Evolutionary conservation across 1,284 basidiomycete species (phyloP), one percentile per base, ranked within the genome.

Genomic region (Anthracocystis walkeri): DNA sequence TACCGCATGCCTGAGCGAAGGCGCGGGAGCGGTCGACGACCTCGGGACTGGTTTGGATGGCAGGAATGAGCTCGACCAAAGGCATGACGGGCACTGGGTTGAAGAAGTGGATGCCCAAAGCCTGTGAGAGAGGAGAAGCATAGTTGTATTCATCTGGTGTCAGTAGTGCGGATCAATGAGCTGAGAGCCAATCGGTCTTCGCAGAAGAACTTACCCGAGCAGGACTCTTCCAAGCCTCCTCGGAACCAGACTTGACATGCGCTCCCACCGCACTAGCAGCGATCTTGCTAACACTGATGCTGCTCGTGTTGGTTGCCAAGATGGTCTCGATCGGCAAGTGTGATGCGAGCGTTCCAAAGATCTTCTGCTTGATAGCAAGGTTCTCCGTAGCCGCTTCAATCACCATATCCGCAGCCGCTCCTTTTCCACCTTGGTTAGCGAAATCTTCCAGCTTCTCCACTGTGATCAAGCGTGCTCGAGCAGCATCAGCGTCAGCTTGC

Each of bases 341-440:
- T 48, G 88, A 88, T 20, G 91, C 90, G 18, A 98, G 89, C 4
- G 88, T 87, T 7, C 88, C 86, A 86, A 98, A 97, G 70, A 98
- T 90, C 12, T 87, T 87, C 74, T 91, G 89, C 87, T 98, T 99
- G 52, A 97, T 86, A 2, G 89, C 82, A 14, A 97, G 87, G 58
- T 92, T 91, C 86, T 98, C 95, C 5, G 94, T 93, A 0, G 93
- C 94, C 0, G 95, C 96, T 89, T 98, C 95, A 59, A 97, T 89
- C 44, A 94, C 92, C 89, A 97, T 91, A 82, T 96, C 93, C 7
- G 91, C 91, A 76, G 95, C 35, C 12, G 35, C 92, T 42, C 90
- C 87, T 92, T 79, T 78, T 49, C 45, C 46, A 10, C 61, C 62
- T n/a, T 69, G 59, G 51, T 23, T 44, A 11, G 59, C 75, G 41